phyloP scores from a whole-genome alignment of 192 early-diverging fungal genomes.

The Spizellomyces punctatus region DNA sequence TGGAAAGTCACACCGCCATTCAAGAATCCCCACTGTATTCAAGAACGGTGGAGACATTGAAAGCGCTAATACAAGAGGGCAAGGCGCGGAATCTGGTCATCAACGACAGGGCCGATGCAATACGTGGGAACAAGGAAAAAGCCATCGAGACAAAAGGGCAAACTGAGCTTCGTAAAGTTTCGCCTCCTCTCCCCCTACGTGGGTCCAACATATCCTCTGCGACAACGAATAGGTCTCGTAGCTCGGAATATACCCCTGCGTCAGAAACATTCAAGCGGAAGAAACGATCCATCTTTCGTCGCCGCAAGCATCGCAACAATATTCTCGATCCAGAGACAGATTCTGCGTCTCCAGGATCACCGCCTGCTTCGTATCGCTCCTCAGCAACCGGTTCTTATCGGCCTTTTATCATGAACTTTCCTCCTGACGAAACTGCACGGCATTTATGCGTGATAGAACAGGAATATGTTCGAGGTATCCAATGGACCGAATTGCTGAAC shows the following conservation, averaged over 20 bases:
- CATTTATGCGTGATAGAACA: constrained; percentile 22
- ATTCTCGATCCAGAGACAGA: neutral
- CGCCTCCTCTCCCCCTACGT: neutral
- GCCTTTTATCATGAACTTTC: constrained; percentile 3
- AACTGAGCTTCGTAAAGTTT: neutral
- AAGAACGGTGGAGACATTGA: neutral
- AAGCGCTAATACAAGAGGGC: neutral
- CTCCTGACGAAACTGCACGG: constrained; percentile 20
- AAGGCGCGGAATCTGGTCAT: neutral
- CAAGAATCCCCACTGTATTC: neutral
- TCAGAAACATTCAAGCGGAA: neutral
- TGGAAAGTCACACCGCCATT: neutral
- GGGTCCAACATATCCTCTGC: neutral
- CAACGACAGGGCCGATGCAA: no score
- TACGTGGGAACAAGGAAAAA: no score
- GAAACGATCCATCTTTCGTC: neutral
- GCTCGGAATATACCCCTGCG: neutral
- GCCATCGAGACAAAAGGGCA: neutral
- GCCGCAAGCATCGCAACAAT: neutral
- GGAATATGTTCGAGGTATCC: neutral
- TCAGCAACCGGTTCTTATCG: neutral
- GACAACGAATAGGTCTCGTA: neutral
- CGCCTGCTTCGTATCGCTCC: neutral
- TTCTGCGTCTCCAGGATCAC: neutral
- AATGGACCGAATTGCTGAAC: constrained; percentile 21